These are phyloP conservation scores for Mortierella alpina DNA, from an alignment of 192 early-diverging fungal genomes.

Conservation along the genomic window DNA sequence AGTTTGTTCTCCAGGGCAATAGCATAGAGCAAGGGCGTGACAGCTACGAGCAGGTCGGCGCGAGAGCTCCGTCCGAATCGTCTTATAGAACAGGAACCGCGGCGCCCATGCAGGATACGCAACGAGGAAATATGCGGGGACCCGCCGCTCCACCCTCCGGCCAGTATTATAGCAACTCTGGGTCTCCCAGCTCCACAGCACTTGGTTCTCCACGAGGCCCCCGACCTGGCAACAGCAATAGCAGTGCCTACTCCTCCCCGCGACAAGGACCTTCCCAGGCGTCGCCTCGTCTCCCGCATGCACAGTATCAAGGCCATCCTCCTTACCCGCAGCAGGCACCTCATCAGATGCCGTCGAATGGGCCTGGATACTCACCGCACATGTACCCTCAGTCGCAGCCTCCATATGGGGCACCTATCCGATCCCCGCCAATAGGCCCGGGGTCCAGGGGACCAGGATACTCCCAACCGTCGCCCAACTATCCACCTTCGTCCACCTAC, in stretches of 20 bases:
- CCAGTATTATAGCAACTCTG: neutral
- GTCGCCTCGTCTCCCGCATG: slow-evolving; percentile 3
- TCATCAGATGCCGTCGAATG: neutral
- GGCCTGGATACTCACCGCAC: neutral
- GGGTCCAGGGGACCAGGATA: slow-evolving; percentile 5
- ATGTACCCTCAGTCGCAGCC: neutral
- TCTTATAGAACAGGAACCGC: neutral
- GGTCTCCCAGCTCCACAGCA: slow-evolving; percentile 7
- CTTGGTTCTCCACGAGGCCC: slow-evolving; percentile 13
- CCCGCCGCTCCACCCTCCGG: neutral
- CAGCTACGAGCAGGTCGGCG: slow-evolving; percentile 18
- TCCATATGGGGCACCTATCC: neutral
- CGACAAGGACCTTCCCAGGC: slow-evolving; percentile 19
- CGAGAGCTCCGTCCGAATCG: slow-evolving; percentile 8
- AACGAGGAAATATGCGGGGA: neutral
- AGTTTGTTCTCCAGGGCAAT: slow-evolving; percentile 27
- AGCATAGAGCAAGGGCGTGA: neutral
- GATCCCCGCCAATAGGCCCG: slow-evolving; percentile 14
- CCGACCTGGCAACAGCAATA: neutral
- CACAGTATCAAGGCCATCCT: slow-evolving; percentile 20
- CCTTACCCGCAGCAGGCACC: slow-evolving; percentile 9
- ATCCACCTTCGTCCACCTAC: slow-evolving; percentile 2
- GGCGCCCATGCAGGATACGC: too few species aligned
- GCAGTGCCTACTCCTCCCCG: slow-evolving; percentile 24
- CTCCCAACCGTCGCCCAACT: neutral